Evolutionary conservation across 1,284 basidiomycete species (phyloP).

Genomic region (Earliella scabrosa): DNA sequence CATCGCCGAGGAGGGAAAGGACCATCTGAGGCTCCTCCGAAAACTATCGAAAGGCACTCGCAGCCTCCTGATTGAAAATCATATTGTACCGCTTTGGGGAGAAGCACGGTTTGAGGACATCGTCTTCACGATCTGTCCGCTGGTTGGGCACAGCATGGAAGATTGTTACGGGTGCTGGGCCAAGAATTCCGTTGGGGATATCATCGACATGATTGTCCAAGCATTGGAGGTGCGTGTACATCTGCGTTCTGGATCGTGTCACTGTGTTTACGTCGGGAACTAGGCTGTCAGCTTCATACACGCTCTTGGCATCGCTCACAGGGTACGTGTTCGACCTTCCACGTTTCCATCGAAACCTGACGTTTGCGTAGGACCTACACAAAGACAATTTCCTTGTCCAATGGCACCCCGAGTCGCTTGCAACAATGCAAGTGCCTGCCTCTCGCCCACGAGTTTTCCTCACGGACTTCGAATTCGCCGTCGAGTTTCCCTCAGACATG

Average conservation of each 20-base stretch:
- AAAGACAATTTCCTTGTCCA: conserved; percentile 21
- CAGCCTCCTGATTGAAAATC: background rate
- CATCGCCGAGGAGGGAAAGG: background rate
- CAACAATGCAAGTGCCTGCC: background rate
- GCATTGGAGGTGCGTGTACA: conserved; percentile 31
- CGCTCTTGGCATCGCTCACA: background rate
- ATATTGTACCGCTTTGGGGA: conserved; percentile 23
- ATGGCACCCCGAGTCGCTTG: conserved; percentile 14
- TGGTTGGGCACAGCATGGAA: conserved; percentile 12
- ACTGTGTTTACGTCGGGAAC: background rate
- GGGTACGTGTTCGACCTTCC: background rate
- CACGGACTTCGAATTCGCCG: conserved; percentile 17
- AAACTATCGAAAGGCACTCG: background rate
- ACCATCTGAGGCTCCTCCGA: background rate
- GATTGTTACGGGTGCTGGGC: conserved; percentile 24
- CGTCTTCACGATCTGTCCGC: conserved; percentile 36
- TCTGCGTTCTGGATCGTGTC: background rate
- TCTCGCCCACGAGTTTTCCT: background rate
- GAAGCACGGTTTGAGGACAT: conserved; percentile 35
- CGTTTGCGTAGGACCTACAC: conserved; percentile 15
- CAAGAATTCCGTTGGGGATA: conserved; percentile 34
- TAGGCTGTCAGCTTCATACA: conserved; percentile 9
- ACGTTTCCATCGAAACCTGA: background rate
- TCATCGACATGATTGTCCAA: conserved; percentile 36
- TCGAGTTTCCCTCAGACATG: conserved; percentile 8